phyloP scores from a whole-genome alignment of 2,329 filamentous ascomycete genomes.

The Fusarium chuoi region DNA sequence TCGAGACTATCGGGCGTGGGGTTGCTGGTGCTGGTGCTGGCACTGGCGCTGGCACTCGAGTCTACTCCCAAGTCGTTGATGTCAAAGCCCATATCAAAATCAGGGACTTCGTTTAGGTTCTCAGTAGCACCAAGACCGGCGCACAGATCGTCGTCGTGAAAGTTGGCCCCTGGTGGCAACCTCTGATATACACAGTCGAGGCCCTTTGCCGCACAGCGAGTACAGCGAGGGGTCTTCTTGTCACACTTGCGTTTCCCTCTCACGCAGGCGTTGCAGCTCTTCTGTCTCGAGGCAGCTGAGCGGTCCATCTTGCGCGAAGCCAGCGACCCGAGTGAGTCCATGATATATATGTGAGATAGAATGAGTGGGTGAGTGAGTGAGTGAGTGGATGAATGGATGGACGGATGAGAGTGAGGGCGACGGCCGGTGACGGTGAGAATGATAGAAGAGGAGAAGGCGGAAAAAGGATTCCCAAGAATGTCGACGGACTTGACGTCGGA shows the following conservation, averaged over 20 bases:
- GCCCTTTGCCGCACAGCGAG: constrained; percentile 55
- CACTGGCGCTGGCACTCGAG: constrained; percentile 34
- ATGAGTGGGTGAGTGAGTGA: neutral
- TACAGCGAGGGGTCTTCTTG: constrained; percentile 56
- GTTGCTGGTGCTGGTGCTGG: constrained; percentile 6
- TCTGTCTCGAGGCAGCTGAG: constrained; percentile 58
- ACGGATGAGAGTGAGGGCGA: neutral
- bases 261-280: constrained; percentile 62
- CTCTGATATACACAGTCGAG: constrained; percentile 56
- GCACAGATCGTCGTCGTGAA: constrained; percentile 38
- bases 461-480: neutral
- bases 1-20: constrained; percentile 46
- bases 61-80: constrained; percentile 46
- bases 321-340: constrained; percentile 43
- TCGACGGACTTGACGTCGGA: constrained; percentile 29
- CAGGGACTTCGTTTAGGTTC: constrained; percentile 39
- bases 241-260: constrained; percentile 60
- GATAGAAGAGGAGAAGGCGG: constrained; percentile 14
- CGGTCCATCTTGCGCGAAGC: constrained; percentile 46
- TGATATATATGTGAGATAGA: constrained; percentile 20
- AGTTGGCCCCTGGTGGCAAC: constrained; percentile 42
- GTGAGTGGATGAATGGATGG: neutral
- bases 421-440: neutral
- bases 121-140: constrained; percentile 2
- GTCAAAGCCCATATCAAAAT: constrained; percentile 53